A percentile compares a stretch with the other conserved stretches of the same genome.
Evolutionary conservation across 345 rosid genomes (phyloP).

Genomic region (Eutrema heterophyllum): DNA sequence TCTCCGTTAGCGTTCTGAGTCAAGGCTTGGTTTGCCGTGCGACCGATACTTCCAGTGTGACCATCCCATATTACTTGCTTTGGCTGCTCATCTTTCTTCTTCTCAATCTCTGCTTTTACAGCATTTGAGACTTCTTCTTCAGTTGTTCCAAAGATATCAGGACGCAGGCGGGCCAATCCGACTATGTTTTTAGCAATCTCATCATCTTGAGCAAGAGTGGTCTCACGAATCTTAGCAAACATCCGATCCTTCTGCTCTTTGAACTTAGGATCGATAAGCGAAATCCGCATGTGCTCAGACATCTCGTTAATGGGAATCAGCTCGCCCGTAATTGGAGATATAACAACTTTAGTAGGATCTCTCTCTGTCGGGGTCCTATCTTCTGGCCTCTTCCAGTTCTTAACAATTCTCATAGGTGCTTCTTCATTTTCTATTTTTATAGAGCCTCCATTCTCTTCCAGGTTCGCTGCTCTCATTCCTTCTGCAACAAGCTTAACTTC

Average conservation of each 20-base stretch:
- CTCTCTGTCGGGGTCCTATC: slow-evolving; percentile 76
- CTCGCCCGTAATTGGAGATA: slow-evolving; percentile 89
- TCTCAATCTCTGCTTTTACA: slow-evolving; percentile 89
- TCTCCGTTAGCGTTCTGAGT: slow-evolving; percentile 57
- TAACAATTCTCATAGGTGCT: slow-evolving; percentile 84
- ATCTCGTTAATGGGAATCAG: slow-evolving; percentile 82
- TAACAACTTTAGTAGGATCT: slow-evolving; percentile 70
- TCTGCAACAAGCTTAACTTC: slow-evolving; percentile 87
- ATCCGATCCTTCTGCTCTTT: slow-evolving; percentile 92
- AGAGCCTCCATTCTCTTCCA: slow-evolving; percentile 51
- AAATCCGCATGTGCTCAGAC: slow-evolving; percentile 92
- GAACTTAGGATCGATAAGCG: slow-evolving; percentile 89
- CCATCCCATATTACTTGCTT: slow-evolving; percentile 97
- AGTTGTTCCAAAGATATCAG: slow-evolving; percentile 91
- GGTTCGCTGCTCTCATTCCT: slow-evolving; percentile 71
- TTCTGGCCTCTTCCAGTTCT: slow-evolving; percentile 96
- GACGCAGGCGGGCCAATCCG: slow-evolving; percentile 80
- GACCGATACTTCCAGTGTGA: slow-evolving; percentile 86
- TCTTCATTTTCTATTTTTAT: slow-evolving; percentile 48
- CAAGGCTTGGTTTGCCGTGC: slow-evolving; percentile 85
- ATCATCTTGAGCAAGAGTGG: slow-evolving; percentile 90
- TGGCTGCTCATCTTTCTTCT: slow-evolving; percentile 89
- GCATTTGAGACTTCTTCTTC: slow-evolving; percentile 98
- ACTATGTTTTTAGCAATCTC: slow-evolving; percentile 86
- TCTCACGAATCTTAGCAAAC: slow-evolving; percentile 91